Evolutionary conservation across 805 yeast species (phyloP).

Genomic region (Nakazawaea laoshanensis): DNA sequence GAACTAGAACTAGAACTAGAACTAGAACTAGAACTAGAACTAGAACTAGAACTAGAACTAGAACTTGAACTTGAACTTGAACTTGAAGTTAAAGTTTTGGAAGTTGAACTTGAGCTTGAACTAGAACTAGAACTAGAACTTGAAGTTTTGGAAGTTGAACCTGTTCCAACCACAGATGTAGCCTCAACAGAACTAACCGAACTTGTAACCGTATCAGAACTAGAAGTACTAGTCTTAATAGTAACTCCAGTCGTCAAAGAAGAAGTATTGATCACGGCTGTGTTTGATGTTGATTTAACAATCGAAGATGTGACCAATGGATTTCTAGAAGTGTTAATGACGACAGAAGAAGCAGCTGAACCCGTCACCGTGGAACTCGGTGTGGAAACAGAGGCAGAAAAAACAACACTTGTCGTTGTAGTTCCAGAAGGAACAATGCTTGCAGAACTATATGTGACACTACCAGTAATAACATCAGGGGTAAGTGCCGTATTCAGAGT

Average conservation of each 20-base stretch:
- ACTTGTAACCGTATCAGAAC: background rate
- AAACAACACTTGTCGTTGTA: slow-evolving; percentile 11
- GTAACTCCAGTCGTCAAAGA: slow-evolving; percentile 16
- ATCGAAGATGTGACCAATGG: slow-evolving; percentile 22
- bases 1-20: slow-evolving; percentile 3
- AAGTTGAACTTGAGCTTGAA: slow-evolving; percentile 1
- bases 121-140: slow-evolving; percentile 1
- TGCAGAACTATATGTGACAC: too few relatives aligned
- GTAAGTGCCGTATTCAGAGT: background rate
- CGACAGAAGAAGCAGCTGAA: background rate
- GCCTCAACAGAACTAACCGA: background rate
- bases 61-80: background rate
- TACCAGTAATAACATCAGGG: background rate
- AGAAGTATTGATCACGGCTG: slow-evolving; percentile 18
- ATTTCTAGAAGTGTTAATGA: slow-evolving; percentile 16
- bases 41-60: background rate
- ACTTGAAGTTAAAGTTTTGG: background rate
- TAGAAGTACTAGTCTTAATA: slow-evolving; percentile 5
- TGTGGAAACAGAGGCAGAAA: slow-evolving; percentile 12
- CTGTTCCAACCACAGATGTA: background rate
- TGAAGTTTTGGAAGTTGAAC: background rate
- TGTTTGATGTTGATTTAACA: slow-evolving; percentile 18
- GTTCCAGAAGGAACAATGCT: too few relatives aligned
- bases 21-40: background rate
- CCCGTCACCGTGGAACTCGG: background rate